A percentile compares a stretch with the other conserved stretches of the same genome.
Conservation (phyloP, 306 rosid genomes). For the Inga leiocalycina region DNA sequence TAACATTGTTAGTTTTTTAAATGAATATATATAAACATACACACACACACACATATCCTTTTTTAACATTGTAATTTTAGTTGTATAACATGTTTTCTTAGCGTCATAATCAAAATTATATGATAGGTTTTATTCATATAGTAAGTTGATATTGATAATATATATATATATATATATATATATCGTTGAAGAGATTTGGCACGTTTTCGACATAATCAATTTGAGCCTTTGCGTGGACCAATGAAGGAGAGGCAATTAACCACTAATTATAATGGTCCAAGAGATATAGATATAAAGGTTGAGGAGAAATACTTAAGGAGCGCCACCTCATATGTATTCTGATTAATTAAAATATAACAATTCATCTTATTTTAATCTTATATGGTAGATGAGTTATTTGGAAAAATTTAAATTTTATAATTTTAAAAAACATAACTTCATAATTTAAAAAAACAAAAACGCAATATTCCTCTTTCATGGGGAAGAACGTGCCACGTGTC, state of each 20-base stretch:
- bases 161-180: no score
- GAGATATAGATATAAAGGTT: background rate
- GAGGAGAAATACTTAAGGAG: no score
- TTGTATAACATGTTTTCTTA: background rate
- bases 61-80: background rate
- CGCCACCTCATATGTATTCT: no score
- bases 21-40: no score
- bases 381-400: fast-evolving
- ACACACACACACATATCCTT: no score
- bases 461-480: no score
- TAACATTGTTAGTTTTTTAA: background rate
- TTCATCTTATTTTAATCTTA: no score
- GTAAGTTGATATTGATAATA: no score
- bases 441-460: no score
- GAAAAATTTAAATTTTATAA: no score
- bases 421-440: no score
- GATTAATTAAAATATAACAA: no score
- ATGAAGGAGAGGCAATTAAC: background rate
- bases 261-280: background rate
- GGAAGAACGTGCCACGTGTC: slow-evolving; percentile 30
- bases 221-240: background rate
- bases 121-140: background rate
- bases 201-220: background rate
- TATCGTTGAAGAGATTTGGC: background rate
- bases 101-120: background rate